Conservation (phyloP, 306 rosid species). For the Sophora flavescens region DNA sequence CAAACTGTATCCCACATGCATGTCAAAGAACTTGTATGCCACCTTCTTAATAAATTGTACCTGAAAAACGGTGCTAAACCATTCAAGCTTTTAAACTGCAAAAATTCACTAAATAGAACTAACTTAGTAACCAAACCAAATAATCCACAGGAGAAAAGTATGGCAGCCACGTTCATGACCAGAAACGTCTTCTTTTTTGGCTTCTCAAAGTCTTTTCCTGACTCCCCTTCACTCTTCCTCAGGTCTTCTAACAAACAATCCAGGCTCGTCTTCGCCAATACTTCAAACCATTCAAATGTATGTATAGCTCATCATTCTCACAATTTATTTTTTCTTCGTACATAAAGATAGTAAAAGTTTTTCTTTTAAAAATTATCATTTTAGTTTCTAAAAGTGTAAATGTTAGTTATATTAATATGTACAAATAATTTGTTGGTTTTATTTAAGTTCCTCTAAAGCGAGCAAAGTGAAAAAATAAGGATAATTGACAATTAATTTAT, state of each 20-base stretch:
- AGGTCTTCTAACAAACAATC: conserved; percentile 47
- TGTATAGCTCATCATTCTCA: background rate
- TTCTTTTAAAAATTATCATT: too few relatives aligned
- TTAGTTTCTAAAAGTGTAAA: too few relatives aligned
- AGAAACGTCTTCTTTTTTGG: conserved; percentile 53
- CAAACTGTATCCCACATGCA: background rate
- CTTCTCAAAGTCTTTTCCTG: conserved; percentile 62
- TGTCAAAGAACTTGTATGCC: conserved; percentile 29
- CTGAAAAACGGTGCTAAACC: conserved; percentile 13
- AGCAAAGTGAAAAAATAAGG: too few relatives aligned
- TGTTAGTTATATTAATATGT: too few relatives aligned
- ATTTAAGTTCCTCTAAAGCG: too few relatives aligned
- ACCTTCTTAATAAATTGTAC: conserved; percentile 1
- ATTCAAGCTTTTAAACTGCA: conserved; percentile 5
- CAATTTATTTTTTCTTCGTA: background rate
- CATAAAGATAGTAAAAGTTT: too few relatives aligned
- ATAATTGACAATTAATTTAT: too few relatives aligned
- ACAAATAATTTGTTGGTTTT: too few relatives aligned
- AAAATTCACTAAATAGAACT: background rate
- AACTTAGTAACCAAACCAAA: background rate
- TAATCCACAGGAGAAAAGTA: conserved; percentile 18
- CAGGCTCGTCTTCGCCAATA: conserved; percentile 53
- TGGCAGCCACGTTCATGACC: conserved; percentile 60
- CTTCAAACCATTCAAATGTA: conserved; percentile 58
- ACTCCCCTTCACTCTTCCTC: conserved; percentile 29